Evolutionary conservation across 495 filamentous ascomycete genomes (phyloP).

Genomic region (Apodospora peruviana): DNA sequence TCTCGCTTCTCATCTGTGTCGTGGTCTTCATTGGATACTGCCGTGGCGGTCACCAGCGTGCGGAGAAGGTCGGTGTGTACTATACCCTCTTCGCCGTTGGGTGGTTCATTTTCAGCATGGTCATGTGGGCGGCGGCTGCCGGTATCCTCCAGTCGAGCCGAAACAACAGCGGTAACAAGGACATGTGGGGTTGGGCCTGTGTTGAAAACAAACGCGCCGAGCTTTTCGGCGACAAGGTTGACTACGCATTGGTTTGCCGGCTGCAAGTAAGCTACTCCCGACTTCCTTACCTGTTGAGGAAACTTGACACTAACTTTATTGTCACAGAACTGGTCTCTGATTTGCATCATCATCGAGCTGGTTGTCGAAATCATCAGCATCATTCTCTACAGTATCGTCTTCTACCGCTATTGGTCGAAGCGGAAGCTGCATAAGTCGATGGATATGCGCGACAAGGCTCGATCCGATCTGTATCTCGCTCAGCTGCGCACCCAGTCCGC

Average conservation of each 20-base stretch:
- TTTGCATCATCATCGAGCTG: slow-evolving; percentile 96
- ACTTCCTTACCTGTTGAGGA: background rate
- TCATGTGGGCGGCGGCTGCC: slow-evolving; percentile 88
- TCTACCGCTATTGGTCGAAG: slow-evolving; percentile 96
- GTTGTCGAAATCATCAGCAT: slow-evolving; percentile 90
- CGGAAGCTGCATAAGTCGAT: slow-evolving; percentile 90
- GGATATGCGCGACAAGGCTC: slow-evolving; percentile 89
- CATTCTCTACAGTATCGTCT: slow-evolving; percentile 84
- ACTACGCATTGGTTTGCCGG: slow-evolving; percentile 91
- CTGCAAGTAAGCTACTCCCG: slow-evolving; percentile 62
- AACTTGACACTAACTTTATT: slow-evolving; percentile 15
- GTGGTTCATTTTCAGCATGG: slow-evolving; percentile 89
- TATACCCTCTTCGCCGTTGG: slow-evolving; percentile 86
- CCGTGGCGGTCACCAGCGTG: slow-evolving; percentile 79
- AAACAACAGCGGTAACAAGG: slow-evolving; percentile 65
- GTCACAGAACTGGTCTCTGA: slow-evolving; percentile 80
- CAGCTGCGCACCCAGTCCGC: slow-evolving; percentile 89
- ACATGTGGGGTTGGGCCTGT: slow-evolving; percentile 97
- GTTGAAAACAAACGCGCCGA: slow-evolving; percentile 74
- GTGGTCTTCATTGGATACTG: slow-evolving; percentile 82
- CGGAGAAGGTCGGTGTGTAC: slow-evolving; percentile 89
- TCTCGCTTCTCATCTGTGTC: slow-evolving; percentile 75
- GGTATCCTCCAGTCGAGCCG: slow-evolving; percentile 76
- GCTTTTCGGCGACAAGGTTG: slow-evolving; percentile 69
- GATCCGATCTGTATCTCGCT: slow-evolving; percentile 90